A percentile compares a stretch with the other conserved stretches of the same genome.
Conservation (phyloP, 2,329 filamentous ascomycete species). For the Conoideocrella luteorostrata region DNA sequence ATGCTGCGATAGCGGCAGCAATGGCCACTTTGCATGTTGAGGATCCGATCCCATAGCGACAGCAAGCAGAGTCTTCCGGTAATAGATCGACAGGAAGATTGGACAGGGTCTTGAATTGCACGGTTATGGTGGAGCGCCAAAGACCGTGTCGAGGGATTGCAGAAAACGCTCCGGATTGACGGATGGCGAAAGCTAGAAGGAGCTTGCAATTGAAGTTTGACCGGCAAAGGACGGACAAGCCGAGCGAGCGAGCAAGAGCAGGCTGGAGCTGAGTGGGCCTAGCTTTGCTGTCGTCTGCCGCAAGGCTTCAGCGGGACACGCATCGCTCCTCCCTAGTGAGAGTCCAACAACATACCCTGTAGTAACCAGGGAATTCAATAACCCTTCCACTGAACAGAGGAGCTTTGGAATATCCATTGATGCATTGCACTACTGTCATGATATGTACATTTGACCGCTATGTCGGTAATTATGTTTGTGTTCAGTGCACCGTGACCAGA, state of each 20-base stretch:
- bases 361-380: too few relatives aligned
- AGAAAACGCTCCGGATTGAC: not conserved
- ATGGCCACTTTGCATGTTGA: conserved; percentile 78
- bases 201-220: conserved; percentile 3
- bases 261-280: conserved; percentile 17
- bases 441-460: too few relatives aligned
- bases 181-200: conserved; percentile 5
- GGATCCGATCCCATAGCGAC: conserved; percentile 69
- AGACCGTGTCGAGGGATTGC: conserved; percentile 13
- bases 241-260: conserved; percentile 11
- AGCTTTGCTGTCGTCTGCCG: conserved; percentile 4
- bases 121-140: not conserved
- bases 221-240: too few relatives aligned
- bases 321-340: conserved; percentile 8
- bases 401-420: too few relatives aligned
- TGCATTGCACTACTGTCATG: too few relatives aligned
- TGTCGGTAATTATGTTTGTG: too few relatives aligned
- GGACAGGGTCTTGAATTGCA: too few relatives aligned
- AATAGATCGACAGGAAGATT: too few relatives aligned
- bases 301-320: conserved; percentile 26
- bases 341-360: conserved; percentile 2
- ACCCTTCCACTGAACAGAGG: too few relatives aligned
- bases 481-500: too few relatives aligned
- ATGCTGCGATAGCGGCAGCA: conserved; percentile 75
- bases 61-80: conserved; percentile 19